Evolutionary conservation across 257 asterid genomes (phyloP).

Genomic region (Ehretia macrophylla): DNA sequence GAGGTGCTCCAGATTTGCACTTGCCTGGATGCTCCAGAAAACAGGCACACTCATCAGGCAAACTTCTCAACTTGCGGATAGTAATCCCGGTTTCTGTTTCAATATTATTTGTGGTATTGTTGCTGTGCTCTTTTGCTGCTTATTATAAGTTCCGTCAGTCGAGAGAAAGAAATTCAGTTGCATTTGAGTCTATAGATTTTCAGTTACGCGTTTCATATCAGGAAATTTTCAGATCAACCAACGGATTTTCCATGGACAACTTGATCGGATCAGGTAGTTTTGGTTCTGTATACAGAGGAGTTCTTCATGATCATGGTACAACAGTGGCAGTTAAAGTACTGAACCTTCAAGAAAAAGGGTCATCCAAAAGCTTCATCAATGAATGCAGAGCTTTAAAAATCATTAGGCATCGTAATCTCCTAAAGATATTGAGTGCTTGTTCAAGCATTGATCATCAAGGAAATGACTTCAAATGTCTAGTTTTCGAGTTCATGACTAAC

Average conservation of each 20-base stretch:
- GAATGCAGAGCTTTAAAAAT: slow-evolving; percentile 34
- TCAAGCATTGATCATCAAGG: slow-evolving; percentile 33
- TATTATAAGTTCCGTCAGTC: slow-evolving; percentile 1
- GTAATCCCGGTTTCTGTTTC: slow-evolving; percentile 8
- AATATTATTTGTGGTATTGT: slow-evolving; percentile 4
- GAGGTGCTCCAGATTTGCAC: slow-evolving; percentile 24
- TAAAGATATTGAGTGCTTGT: slow-evolving; percentile 28
- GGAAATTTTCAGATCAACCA: slow-evolving; percentile 27
- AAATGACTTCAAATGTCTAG: slow-evolving; percentile 34
- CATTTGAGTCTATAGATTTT: slow-evolving; percentile 12
- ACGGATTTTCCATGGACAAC: slow-evolving; percentile 31
- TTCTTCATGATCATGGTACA: slow-evolving; percentile 4
- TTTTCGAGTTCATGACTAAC: slow-evolving; percentile 31
- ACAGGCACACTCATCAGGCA: background rate
- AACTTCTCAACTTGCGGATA: slow-evolving; percentile 9
- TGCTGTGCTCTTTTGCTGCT: slow-evolving; percentile 9
- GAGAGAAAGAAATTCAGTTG: background rate
- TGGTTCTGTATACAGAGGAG: slow-evolving; percentile 35
- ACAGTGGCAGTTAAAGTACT: slow-evolving; percentile 36
- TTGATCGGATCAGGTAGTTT: slow-evolving; percentile 39
- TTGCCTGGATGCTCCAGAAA: slow-evolving; percentile 16
- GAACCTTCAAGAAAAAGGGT: slow-evolving; percentile 24
- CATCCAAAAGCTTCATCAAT: slow-evolving; percentile 31
- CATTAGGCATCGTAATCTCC: slow-evolving; percentile 36
- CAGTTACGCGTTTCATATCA: slow-evolving; percentile 20